Evolutionary conservation across 192 early-diverging fungal genomes (phyloP), one percentile per base, ranked within the genome.

Genomic region (Backusella tarrabulga): DNA sequence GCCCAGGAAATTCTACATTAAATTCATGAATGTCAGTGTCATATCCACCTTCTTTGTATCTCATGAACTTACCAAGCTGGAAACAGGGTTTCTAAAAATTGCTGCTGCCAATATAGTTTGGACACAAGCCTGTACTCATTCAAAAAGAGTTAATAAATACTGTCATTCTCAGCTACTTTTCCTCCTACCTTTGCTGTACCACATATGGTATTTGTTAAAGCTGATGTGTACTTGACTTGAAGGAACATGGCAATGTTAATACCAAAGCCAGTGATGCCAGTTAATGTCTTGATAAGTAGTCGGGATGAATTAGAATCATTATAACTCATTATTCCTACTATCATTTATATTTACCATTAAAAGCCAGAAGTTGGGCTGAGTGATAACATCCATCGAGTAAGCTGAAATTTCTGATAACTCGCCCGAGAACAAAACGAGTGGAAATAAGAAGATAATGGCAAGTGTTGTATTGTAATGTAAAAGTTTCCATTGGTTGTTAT

Each of bases 241-340:
- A 90, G 77, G 73, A 91, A 91, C 83, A 90, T 91, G 79, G 90
- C 86, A 71, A 88, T 90, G 42, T 91, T 91, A 75, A 91, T 90
- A 50, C 85, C 80, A 74, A 91, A 91, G 9, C 90, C 90, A 6
- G 86, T 88, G 4, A 91, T 67, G 4, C 88, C 90, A 17, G 90
- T 91, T 23, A 91, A 19, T 5, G 75, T 80, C 79, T 80, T 63
- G 11, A 26, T 56, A 56, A 15, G 19, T 44, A 44, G 15, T 17
- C 3, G 42, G 8, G 19, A 11, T 9, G 7, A 23, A 56, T 56
- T 11, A 56, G 21, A 23, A 56, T 21, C 0, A 23, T 34, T 60
- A 6, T 68, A 41, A 21, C 4, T 21, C 26, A 56, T 56, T 56
- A 11, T 21, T 56, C 19, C 8, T 19, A 21, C n/a, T n/a, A 9